Evolutionary conservation across 2,329 filamentous ascomycete genomes (phyloP).

Genomic region (Trichoderma simmonsii): DNA sequence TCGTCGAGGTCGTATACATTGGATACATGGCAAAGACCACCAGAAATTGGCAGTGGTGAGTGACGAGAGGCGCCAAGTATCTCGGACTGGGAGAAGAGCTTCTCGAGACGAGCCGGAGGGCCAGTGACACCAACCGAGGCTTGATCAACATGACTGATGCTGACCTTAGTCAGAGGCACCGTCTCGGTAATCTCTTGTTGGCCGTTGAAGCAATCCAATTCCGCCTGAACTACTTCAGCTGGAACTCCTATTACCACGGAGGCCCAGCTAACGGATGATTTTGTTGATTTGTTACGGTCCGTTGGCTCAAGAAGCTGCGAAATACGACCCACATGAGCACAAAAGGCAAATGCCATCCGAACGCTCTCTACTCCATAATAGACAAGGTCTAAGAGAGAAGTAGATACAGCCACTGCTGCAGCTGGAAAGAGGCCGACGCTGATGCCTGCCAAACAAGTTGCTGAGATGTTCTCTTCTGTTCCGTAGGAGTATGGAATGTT

Average conservation of each 20-base stretch:
- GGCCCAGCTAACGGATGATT: slow-evolving; percentile 38
- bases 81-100: slow-evolving; percentile 28
- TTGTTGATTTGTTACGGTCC: slow-evolving; percentile 26
- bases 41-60: slow-evolving; percentile 36
- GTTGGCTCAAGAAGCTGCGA: slow-evolving; percentile 39
- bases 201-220: slow-evolving; percentile 35
- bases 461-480: neutral
- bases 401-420: slow-evolving; percentile 41
- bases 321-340: slow-evolving; percentile 41
- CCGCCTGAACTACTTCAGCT: slow-evolving; percentile 32
- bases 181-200: neutral
- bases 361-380: slow-evolving; percentile 41
- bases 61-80: slow-evolving; percentile 11
- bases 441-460: slow-evolving; percentile 35
- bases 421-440: slow-evolving; percentile 44
- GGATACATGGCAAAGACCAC: slow-evolving; percentile 38
- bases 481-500: neutral
- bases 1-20: slow-evolving; percentile 35
- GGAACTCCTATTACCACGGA: slow-evolving; percentile 38
- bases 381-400: slow-evolving; percentile 38
- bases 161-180: slow-evolving; percentile 29
- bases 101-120: slow-evolving; percentile 28
- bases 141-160: slow-evolving; percentile 36
- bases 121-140: slow-evolving; percentile 39
- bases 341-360: slow-evolving; percentile 45